Evolutionary conservation across 305 asterid species (phyloP).

Genomic region (Fraxinus greggii): DNA sequence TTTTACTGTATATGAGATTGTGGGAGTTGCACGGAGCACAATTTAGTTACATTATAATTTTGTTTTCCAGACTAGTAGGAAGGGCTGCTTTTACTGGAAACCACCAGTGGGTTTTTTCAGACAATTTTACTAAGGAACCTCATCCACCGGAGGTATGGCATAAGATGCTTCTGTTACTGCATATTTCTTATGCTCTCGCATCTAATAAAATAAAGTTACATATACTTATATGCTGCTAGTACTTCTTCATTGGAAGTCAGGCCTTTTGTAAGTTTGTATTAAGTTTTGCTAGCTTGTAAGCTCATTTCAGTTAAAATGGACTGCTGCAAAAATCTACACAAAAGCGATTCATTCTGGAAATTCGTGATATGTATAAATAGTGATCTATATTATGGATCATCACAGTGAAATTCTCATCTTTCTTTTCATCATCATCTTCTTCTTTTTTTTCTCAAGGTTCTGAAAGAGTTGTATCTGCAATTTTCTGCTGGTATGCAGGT

Average conservation of each 20-base stretch:
- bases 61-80: constrained; percentile 61
- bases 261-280: constrained; percentile 4
- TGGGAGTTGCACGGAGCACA: neutral
- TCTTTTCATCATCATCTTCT: neutral
- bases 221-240: neutral
- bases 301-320: neutral
- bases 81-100: constrained; percentile 66
- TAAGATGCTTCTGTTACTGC: neutral
- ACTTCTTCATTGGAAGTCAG: constrained; percentile 7
- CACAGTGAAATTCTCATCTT: constrained; percentile 11
- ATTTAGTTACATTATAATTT: constrained; percentile 5
- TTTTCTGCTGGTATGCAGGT: constrained; percentile 81
- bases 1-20: neutral
- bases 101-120: constrained; percentile 61
- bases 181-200: neutral
- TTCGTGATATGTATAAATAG: neutral
- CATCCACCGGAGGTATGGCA: constrained; percentile 62
- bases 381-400: neutral
- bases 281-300: constrained; percentile 3
- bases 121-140: constrained; percentile 38
- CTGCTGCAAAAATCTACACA: neutral
- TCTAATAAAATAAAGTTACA: neutral
- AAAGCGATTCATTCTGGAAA: neutral
- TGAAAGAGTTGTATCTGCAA: constrained; percentile 57
- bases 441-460: constrained; percentile 29